Conservation (phyloP, 345 rosid genomes). For the Eucalyptus regnans region DNA sequence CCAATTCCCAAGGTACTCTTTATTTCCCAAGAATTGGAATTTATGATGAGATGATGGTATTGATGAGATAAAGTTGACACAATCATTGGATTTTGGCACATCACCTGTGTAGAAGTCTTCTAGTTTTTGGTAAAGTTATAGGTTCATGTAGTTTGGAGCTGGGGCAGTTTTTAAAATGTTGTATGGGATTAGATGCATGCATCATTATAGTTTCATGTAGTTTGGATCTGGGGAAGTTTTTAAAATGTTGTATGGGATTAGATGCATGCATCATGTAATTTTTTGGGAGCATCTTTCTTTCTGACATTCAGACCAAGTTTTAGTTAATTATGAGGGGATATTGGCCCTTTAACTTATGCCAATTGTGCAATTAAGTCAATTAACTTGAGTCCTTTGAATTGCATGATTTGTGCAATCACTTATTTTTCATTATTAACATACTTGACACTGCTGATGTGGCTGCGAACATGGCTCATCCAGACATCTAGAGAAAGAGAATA, state of each 20-base stretch:
- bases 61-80: background rate
- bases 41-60: background rate
- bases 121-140: background rate
- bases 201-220: background rate
- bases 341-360: background rate
- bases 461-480: background rate
- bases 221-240: background rate
- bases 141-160: background rate
- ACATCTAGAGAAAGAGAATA: background rate
- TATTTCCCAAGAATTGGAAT: background rate
- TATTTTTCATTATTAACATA: background rate
- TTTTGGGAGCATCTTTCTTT: background rate
- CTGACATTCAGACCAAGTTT: background rate
- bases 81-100: background rate
- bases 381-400: background rate
- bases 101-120: background rate
- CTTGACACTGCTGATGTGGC: background rate
- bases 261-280: background rate
- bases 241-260: background rate
- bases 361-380: background rate
- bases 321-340: background rate
- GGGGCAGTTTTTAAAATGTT: background rate
- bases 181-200: background rate
- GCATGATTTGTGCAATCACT: background rate
- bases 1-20: conserved; percentile 63